phyloP scores from a whole-genome alignment of 768 basidiomycete genomes.

The Lactarius deliciosus region DNA sequence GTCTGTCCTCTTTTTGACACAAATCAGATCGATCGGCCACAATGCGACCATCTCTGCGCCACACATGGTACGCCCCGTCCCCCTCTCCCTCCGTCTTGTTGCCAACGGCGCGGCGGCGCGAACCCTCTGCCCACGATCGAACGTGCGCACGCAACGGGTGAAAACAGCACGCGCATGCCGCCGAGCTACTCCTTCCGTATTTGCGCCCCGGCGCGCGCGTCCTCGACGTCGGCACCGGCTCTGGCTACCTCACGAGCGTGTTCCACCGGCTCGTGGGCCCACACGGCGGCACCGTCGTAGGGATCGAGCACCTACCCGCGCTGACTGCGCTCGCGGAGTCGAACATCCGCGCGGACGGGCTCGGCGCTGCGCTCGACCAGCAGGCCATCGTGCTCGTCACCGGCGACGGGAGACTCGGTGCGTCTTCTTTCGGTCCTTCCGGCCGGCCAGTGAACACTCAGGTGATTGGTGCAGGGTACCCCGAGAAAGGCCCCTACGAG shows the following conservation, averaged over 20 bases:
- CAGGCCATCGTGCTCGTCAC: slow-evolving; percentile 60
- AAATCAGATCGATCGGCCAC: slow-evolving; percentile 58
- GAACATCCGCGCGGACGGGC: slow-evolving; percentile 69
- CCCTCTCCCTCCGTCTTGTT: background rate
- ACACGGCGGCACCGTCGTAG: slow-evolving; percentile 56
- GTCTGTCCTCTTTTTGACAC: background rate
- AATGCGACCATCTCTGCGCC: slow-evolving; percentile 95
- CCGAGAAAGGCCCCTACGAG: slow-evolving; percentile 38
- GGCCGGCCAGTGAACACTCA: background rate
- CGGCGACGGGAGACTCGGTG: slow-evolving; percentile 82
- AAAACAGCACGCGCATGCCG: slow-evolving; percentile 77
- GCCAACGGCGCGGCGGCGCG: background rate
- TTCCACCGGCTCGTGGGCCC: slow-evolving; percentile 66
- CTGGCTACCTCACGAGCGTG: slow-evolving; percentile 83
- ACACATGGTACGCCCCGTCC: slow-evolving; percentile 42
- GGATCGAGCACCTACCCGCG: slow-evolving; percentile 87
- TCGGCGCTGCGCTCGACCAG: slow-evolving; percentile 51
- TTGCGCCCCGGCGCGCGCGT: slow-evolving; percentile 70
- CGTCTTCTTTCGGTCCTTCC: slow-evolving; percentile 22
- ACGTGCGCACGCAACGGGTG: background rate
- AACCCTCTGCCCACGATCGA: background rate
- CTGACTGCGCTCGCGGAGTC: slow-evolving; percentile 66
- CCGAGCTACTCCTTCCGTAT: slow-evolving; percentile 72
- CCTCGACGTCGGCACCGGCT: slow-evolving; percentile 89
- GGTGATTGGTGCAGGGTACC: slow-evolving; percentile 24